A percentile compares a stretch with the other conserved stretches of the same genome.
Evolutionary conservation across 2,329 filamentous ascomycete genomes (phyloP).

Genomic region (Botrytis hyacinthi): DNA sequence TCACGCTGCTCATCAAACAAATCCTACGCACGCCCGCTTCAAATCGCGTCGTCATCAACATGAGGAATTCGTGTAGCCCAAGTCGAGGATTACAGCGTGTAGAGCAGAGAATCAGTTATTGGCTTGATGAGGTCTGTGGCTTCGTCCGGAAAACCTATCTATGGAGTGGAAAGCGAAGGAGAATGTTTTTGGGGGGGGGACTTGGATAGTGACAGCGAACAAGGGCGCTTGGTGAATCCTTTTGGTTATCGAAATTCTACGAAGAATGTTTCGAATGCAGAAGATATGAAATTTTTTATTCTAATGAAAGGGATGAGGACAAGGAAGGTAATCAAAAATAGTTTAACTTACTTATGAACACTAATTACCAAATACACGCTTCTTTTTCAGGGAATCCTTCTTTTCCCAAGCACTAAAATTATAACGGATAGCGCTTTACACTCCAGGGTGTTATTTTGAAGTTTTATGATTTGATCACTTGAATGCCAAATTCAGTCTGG

Average conservation of each 20-base stretch:
- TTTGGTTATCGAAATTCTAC: too few species aligned
- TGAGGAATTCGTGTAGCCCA: slow-evolving; percentile 55
- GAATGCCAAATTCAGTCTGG: background rate
- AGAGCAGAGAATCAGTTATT: slow-evolving; percentile 27
- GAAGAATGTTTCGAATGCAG: too few species aligned
- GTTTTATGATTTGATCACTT: background rate
- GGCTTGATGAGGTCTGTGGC: slow-evolving; percentile 41
- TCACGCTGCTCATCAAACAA: background rate
- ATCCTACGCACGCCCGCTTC: slow-evolving; percentile 57
- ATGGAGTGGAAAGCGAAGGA: slow-evolving; percentile 29
- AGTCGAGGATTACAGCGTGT: slow-evolving; percentile 52
- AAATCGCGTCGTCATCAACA: slow-evolving; percentile 51
- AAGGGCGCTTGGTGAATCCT: slow-evolving; percentile 43
- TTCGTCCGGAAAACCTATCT: slow-evolving; percentile 36
- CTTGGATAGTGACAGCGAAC: slow-evolving; percentile 44
- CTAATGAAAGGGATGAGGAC: too few species aligned
- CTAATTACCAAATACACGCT: background rate
- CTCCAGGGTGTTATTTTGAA: background rate
- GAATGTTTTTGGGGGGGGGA: slow-evolving; percentile 34
- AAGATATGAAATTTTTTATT: too few species aligned
- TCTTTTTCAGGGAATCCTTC: background rate
- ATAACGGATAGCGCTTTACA: fast-evolving
- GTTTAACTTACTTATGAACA: too few species aligned
- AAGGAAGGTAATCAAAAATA: too few species aligned
- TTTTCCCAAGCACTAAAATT: background rate